A percentile compares a stretch with the other conserved stretches of the same genome.
phyloP scores from a whole-genome alignment of 2,329 filamentous ascomycete species.

The Fusarium verticillioides region DNA sequence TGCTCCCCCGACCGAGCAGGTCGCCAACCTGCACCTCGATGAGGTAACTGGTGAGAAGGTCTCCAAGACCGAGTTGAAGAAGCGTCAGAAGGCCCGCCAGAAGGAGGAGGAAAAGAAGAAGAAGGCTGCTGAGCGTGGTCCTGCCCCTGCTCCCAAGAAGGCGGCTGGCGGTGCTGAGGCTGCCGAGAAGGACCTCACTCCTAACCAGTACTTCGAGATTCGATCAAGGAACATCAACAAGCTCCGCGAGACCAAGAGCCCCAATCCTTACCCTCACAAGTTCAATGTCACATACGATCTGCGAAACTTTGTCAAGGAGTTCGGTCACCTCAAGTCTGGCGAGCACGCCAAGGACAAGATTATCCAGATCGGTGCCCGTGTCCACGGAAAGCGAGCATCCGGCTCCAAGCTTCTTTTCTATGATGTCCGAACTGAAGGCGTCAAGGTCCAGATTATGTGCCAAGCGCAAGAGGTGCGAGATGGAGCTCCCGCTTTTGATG shows the following conservation, averaged over 20 bases:
- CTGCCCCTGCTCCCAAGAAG: conserved; percentile 68
- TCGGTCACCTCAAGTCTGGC: conserved; percentile 85
- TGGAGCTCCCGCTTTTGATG: conserved; percentile 75
- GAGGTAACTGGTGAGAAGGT: conserved; percentile 90
- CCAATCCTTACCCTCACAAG: conserved; percentile 80
- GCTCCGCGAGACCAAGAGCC: conserved; percentile 53
- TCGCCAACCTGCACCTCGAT: conserved; percentile 84
- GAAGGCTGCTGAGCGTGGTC: conserved; percentile 81
- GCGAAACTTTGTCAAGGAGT: conserved; percentile 81
- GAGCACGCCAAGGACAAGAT: conserved; percentile 81
- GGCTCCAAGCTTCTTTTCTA: conserved; percentile 93
- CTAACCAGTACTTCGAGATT: conserved; percentile 90
- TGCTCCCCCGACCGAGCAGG: conserved; percentile 57
- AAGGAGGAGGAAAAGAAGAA: conserved; percentile 89
- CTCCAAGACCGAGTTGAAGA: conserved; percentile 93
- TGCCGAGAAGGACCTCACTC: conserved; percentile 65
- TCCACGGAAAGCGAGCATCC: conserved; percentile 86
- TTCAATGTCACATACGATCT: conserved; percentile 89
- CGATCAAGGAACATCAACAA: conserved; percentile 78
- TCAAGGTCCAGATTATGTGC: conserved; percentile 90
- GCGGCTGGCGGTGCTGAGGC: conserved; percentile 66
- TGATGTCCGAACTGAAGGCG: conserved; percentile 66
- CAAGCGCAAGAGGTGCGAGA: conserved; percentile 82
- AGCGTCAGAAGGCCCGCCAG: conserved; percentile 90
- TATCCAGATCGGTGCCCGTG: conserved; percentile 83